Evolutionary conservation across 2,329 filamentous ascomycete species (phyloP), one percentile per base, ranked within the genome.

Genomic region (Penicillium sp.): DNA sequence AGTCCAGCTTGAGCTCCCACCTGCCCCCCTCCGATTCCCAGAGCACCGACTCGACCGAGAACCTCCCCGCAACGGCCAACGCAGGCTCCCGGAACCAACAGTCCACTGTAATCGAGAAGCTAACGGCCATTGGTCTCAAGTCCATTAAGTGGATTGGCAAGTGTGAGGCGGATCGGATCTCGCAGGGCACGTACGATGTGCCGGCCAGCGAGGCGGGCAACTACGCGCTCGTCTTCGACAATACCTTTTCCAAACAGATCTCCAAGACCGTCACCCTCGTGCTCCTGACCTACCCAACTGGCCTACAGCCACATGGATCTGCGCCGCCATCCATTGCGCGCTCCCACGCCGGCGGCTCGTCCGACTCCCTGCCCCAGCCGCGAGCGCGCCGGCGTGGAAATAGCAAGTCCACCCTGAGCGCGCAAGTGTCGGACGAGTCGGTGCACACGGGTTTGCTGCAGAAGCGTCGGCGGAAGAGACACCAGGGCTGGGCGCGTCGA

Each of bases 161-260:
- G 82, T 98, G 92, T 76, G 94, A 98, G 78, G 93, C 95, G 39
- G 94, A 98, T 79, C 94, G 95, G 79, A 92, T 97, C 53, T 90
- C 91, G 20, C 92, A 94, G 76, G 95, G 94, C 35, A 95, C 89
- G 20, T 91, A 92, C 73, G 90, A 96, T 72, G 91, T 98, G 25
- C 81, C 81, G 0, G 71, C 81, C 7, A 87, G 87, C 37, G 87
- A 95, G 64, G 91, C 88, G 25, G 95, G 95, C 71, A 97, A 96
- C 86, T 99, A 96, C 74, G 95, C 93, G 58, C 82, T 99, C 62
- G 92, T 98, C 35, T 96, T 99, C 72, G 95, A 99, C 84, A 99
- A 99, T 73, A 99, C 95, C 31, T 99, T 99, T 75, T 96, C 93
- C 61, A 98, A 97, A 79, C 91, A 89, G 75, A 89, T 90, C 43